Evolutionary conservation across 1,284 basidiomycete species (phyloP), one percentile per base, ranked within the genome.

Genomic region (Cryptococcus deneoformans): DNA sequence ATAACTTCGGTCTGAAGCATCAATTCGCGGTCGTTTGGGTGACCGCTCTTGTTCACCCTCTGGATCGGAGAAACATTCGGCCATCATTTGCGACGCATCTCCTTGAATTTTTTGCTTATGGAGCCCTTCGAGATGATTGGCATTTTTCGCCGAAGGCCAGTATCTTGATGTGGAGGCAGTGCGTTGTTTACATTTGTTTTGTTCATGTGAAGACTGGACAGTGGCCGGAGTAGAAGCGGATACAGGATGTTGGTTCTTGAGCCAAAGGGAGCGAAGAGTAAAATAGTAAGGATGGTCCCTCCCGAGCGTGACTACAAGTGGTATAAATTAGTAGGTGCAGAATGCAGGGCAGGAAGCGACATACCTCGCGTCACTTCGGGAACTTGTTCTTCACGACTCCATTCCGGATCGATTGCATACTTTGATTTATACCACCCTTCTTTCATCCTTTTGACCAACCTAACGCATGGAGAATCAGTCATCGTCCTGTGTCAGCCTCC

Each of bases 261-360:
- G n/a, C 49, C 50, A 56, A 8, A 56, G 56, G 34, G 47, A 51
- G 12, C 44, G 37, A 1, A 57, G 46, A 36, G 49, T 10, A 42
- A 57, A 57, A 20, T 53, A 57, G 29, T 57, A 57, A 3, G 56
- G 52, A 46, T 53, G 46, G 7, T 40, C 7, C 20, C 29, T 46
- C 16, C 49, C 20, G 36, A 57, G 53, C 6, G 20, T 36, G n/a
- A 9, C 53, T 50, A 39, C 14, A 6, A 36, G 20, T 16, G 16
- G 9, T 40, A 39, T 14, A 6, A 20, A 20, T 3, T 11, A 29
- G 40, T 24, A 14, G n/a, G 29, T 16, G 1, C 38, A 46, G 38
- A 46, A 8, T 24, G 24, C 42, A 36, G 12, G 24, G 5, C 29
- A 29, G 5, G 29, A 29, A 29, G 29, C 29, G 29, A 29, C 51